Percentiles rank a stretch among this genome's conserved stretches.
Evolutionary conservation across 306 rosid species (phyloP).

Genomic region (Crotalaria pallida): DNA sequence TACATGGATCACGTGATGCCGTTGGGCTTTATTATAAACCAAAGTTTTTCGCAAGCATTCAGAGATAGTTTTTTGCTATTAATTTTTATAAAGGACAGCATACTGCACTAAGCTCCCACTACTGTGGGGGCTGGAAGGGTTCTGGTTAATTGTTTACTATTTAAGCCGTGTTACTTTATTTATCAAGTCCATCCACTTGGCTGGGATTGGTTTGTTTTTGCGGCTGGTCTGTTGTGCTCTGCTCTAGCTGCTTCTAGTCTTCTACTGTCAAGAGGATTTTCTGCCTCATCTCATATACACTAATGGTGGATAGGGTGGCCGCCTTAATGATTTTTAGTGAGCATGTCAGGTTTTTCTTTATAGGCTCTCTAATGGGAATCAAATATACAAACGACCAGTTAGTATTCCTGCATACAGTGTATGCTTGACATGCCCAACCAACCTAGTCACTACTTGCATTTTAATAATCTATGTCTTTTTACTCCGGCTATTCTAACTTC

Average conservation of each 20-base stretch:
- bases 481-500: constrained; percentile 17
- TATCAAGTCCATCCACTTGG: not conserved
- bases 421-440: not conserved
- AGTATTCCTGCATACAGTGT: not conserved
- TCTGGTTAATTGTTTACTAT: not conserved
- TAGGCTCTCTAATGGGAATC: not conserved
- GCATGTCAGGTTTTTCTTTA: not conserved
- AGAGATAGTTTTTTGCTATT: not conserved
- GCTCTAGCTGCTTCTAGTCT: not conserved
- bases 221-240: not conserved
- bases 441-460: not conserved
- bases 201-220: constrained; percentile 4
- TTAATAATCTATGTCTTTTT: constrained; percentile 8
- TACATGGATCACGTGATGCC: not conserved
- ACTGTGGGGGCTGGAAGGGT: not conserved
- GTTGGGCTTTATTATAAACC: not conserved
- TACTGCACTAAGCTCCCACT: not conserved
- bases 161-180: not conserved
- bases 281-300: not conserved
- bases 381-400: not conserved
- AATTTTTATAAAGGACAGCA: not conserved
- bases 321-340: not conserved
- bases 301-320: not conserved
- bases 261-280: not conserved
- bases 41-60: not conserved